phyloP scores from a whole-genome alignment of 805 yeast species.

The Nakazawaea pomicola region DNA sequence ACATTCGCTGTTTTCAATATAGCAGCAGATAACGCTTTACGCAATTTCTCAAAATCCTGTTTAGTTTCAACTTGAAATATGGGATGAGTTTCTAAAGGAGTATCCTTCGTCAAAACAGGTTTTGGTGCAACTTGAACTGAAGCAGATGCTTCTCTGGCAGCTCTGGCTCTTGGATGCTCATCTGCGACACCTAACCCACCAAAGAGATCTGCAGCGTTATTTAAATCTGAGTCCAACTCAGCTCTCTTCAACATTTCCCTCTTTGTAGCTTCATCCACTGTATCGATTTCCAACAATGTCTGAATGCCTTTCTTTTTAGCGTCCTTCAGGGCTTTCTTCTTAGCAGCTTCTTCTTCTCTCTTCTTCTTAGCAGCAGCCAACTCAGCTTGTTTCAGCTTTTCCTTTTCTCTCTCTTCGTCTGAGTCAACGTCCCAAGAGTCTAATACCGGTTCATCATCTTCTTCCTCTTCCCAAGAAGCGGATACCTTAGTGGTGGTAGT shows the following conservation, averaged over 20 bases:
- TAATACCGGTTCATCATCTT: slow-evolving; percentile 68
- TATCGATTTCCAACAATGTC: slow-evolving; percentile 53
- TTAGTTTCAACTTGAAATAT: slow-evolving; percentile 78
- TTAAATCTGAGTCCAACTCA: slow-evolving; percentile 79
- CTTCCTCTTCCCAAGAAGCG: slow-evolving; percentile 79
- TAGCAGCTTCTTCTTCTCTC: slow-evolving; percentile 39
- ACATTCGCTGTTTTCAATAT: slow-evolving; percentile 56
- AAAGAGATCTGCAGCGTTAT: slow-evolving; percentile 88
- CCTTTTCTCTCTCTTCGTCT: slow-evolving; percentile 56
- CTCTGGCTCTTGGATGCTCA: slow-evolving; percentile 54
- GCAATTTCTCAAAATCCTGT: slow-evolving; percentile 70
- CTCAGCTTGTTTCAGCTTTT: slow-evolving; percentile 27
- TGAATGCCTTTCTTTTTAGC: slow-evolving; percentile 33
- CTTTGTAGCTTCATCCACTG: slow-evolving; percentile 69
- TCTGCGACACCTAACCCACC: slow-evolving; percentile 62
- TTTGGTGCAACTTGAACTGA: slow-evolving; percentile 26
- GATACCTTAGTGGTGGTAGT: slow-evolving; percentile 44
- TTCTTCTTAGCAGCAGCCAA: slow-evolving; percentile 35
- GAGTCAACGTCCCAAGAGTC: slow-evolving; percentile 89
- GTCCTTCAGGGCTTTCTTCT: slow-evolving; percentile 18
- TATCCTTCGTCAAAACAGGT: slow-evolving; percentile 42
- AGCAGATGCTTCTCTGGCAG: slow-evolving; percentile 31
- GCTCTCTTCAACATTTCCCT: slow-evolving; percentile 72
- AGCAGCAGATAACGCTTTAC: slow-evolving; percentile 64
- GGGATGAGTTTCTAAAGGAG: slow-evolving; percentile 74